phyloP scores from a whole-genome alignment of 176 grass and related monocot genomes.

The Saccharum spontaneum region DNA sequence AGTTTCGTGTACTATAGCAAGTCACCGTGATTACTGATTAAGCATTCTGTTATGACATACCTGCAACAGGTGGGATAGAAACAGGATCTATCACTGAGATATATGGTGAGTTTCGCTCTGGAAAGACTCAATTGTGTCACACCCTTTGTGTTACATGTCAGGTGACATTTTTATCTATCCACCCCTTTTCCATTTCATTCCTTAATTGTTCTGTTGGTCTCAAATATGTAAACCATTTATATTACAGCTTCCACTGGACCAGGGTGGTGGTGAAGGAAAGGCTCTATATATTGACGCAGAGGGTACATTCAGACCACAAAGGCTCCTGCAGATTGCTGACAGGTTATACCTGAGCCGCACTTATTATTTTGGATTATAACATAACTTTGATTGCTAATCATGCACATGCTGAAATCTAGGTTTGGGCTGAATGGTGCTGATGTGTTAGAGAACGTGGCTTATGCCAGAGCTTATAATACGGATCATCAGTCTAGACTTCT shows the following conservation, averaged over 20 bases:
- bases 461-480: slow-evolving; percentile 93
- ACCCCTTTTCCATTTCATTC: neutral
- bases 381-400: slow-evolving; percentile 22
- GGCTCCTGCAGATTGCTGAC: slow-evolving; percentile 91
- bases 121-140: slow-evolving; percentile 93
- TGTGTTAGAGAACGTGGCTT: slow-evolving; percentile 97
- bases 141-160: slow-evolving; percentile 98
- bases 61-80: slow-evolving; percentile 82
- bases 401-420: slow-evolving; percentile 43
- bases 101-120: slow-evolving; percentile 94
- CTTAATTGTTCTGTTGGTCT: slow-evolving; percentile 13
- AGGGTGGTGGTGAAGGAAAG: slow-evolving; percentile 98
- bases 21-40: neutral
- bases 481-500: slow-evolving; percentile 95
- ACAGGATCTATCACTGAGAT: slow-evolving; percentile 96
- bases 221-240: slow-evolving; percentile 23
- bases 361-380: slow-evolving; percentile 9
- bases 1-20: neutral
- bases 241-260: slow-evolving; percentile 87
- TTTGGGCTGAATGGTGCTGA: slow-evolving; percentile 93
- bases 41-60: slow-evolving; percentile 27
- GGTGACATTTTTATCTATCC: slow-evolving; percentile 42
- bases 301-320: slow-evolving; percentile 93
- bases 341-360: slow-evolving; percentile 43
- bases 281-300: slow-evolving; percentile 95